Percentiles rank a stretch among this genome's conserved stretches.
phyloP scores from a whole-genome alignment of 2,329 filamentous ascomycete species.

The Epichloe baconii region DNA sequence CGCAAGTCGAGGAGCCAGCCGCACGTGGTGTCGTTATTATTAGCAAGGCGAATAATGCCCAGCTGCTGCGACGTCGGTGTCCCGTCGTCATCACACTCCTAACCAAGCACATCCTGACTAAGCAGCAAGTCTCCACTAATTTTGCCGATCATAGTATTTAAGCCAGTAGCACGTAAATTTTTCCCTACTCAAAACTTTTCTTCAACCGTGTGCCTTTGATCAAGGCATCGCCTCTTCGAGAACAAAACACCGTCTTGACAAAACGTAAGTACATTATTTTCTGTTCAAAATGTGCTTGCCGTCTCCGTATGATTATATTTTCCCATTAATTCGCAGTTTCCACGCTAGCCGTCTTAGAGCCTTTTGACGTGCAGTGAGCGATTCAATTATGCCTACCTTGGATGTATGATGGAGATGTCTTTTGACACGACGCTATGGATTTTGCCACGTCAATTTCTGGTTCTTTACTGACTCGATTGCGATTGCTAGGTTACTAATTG shows the following conservation, averaged over 20 bases:
- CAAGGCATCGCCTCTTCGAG: not conserved
- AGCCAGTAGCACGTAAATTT: not conserved
- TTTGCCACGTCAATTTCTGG: too few relatives aligned
- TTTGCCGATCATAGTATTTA: not conserved
- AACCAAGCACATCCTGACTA: not conserved
- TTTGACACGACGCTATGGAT: not conserved
- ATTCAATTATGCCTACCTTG: slow-evolving; percentile 5
- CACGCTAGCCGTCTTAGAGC: slow-evolving; percentile 5
- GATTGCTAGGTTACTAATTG: too few relatives aligned
- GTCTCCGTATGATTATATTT: slow-evolving; percentile 3
- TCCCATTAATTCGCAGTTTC: slow-evolving; percentile 5
- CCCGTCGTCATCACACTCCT: not conserved
- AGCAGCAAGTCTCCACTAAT: not conserved
- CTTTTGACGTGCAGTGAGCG: slow-evolving; percentile 5
- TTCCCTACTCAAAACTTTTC: not conserved
- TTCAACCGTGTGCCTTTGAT: not conserved
- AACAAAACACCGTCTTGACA: not conserved
- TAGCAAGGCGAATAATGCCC: not conserved
- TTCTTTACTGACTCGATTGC: too few relatives aligned
- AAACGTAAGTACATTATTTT: not conserved
- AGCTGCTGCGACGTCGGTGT: not conserved
- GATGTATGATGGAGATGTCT: slow-evolving; percentile 3
- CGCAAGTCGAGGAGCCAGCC: not conserved
- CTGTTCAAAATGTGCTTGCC: not conserved
- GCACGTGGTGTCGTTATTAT: not conserved